phyloP scores from a whole-genome alignment of 1,139 yeast genomes.

The Pichia sp. region DNA sequence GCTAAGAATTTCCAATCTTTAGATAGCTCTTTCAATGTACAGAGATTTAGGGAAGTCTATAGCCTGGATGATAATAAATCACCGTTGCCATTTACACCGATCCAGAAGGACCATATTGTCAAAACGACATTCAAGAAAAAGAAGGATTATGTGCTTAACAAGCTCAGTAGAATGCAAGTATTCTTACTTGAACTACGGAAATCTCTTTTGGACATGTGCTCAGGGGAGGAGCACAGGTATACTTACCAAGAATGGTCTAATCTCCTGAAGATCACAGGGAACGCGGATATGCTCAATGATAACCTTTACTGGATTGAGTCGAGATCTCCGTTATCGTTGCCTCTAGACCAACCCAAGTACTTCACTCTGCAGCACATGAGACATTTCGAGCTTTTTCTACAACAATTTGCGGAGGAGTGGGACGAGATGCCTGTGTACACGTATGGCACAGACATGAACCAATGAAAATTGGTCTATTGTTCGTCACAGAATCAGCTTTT shows the following conservation, averaged over 20 bases:
- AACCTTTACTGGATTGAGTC: constrained; percentile 32
- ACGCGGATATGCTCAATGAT: constrained; percentile 19
- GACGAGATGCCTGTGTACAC: constrained; percentile 9
- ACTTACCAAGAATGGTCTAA: constrained; percentile 41
- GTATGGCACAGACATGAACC: background rate
- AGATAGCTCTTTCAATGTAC: constrained; percentile 16
- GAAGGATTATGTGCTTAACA: constrained; percentile 18
- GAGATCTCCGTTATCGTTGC: constrained; percentile 57
- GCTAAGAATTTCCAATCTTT: constrained; percentile 11
- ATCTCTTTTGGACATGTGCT: constrained; percentile 18
- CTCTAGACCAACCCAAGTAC: constrained; percentile 60
- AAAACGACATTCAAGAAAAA: constrained; percentile 24
- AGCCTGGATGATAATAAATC: constrained; percentile 2
- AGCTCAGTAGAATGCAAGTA: constrained; percentile 19
- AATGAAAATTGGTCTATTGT: constrained; percentile 7
- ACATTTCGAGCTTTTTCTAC: constrained; percentile 28
- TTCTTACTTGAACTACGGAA: constrained; percentile 19
- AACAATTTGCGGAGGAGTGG: constrained; percentile 21
- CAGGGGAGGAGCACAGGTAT: constrained; percentile 31
- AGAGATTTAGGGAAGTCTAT: constrained; percentile 9
- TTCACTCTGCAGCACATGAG: constrained; percentile 42
- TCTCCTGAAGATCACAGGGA: constrained; percentile 27
- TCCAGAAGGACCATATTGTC: constrained; percentile 19
- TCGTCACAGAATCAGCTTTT: background rate
- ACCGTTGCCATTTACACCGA: too few species aligned